phyloP scores from a whole-genome alignment of 257 asterid genomes.

The Forsythia viridissima region DNA sequence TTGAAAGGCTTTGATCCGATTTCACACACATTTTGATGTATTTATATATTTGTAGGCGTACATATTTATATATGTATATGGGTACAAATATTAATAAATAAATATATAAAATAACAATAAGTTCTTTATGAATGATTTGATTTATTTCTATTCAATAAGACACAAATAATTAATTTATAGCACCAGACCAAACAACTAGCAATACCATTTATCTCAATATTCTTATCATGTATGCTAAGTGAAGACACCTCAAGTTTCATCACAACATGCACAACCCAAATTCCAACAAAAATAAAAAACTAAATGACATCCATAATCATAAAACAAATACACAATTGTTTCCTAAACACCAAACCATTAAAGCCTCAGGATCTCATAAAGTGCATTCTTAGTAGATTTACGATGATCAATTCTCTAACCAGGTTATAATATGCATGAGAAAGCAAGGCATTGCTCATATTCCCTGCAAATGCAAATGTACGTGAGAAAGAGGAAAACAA shows the following conservation, averaged over 20 bases:
- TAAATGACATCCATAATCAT: not conserved
- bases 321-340: not conserved
- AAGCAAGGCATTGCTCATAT: not conserved
- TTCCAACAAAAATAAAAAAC: not conserved
- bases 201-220: conserved; percentile 4
- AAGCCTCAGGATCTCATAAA: not conserved
- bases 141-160: not conserved
- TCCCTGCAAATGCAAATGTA: not conserved
- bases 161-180: not conserved
- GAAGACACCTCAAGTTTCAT: not conserved
- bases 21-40: not conserved
- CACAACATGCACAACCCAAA: not conserved
- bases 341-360: not conserved
- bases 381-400: not conserved
- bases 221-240: not conserved
- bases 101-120: not conserved
- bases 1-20: too few species aligned
- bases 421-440: conserved; percentile 75
- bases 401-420: conserved; percentile 39
- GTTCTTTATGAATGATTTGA: not conserved
- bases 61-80: not conserved
- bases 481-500: not conserved
- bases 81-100: too few species aligned
- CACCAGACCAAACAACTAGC: not conserved
- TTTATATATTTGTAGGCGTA: not conserved